Percentiles rank a stretch among this genome's conserved stretches.
Evolutionary conservation across 2,329 filamentous ascomycete genomes (phyloP).

Genomic region (Fusarium sp.): DNA sequence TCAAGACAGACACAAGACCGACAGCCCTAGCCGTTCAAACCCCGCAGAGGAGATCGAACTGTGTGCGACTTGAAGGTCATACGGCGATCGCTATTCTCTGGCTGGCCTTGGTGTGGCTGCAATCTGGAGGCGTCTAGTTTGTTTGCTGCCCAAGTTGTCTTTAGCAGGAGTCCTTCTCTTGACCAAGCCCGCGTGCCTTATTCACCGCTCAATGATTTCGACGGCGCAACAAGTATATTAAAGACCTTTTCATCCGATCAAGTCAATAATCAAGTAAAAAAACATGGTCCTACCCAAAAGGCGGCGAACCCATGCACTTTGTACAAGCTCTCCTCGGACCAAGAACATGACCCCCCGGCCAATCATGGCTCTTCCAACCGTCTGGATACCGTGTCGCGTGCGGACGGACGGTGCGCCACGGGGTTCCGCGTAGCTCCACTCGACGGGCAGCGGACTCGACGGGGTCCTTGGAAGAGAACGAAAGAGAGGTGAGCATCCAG

Average conservation of each 20-base stretch:
- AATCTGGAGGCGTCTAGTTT: neutral
- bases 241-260: neutral
- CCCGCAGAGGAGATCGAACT: conserved; percentile 1
- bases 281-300: neutral
- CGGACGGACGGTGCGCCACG: conserved; percentile 30
- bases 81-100: neutral
- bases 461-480: neutral
- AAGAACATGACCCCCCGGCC: conserved; percentile 5
- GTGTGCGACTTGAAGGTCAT: conserved; percentile 1
- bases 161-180: neutral
- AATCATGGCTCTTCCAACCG: conserved; percentile 18
- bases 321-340: conserved; percentile 14
- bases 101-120: neutral
- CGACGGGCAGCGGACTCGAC: conserved; percentile 15
- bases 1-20: neutral
- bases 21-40: conserved; percentile 9
- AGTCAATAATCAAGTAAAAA: neutral
- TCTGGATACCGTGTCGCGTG: conserved; percentile 33
- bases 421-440: conserved; percentile 32
- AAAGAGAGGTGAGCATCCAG: neutral
- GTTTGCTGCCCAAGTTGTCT: neutral
- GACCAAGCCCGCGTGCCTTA: neutral
- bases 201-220: neutral
- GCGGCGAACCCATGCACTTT: conserved; percentile 1
- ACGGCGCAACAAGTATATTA: neutral